Percentiles rank a stretch among this genome's conserved stretches.
Evolutionary conservation across 1,139 yeast genomes (phyloP).

Genomic region (Wickerhamomyces sp.): DNA sequence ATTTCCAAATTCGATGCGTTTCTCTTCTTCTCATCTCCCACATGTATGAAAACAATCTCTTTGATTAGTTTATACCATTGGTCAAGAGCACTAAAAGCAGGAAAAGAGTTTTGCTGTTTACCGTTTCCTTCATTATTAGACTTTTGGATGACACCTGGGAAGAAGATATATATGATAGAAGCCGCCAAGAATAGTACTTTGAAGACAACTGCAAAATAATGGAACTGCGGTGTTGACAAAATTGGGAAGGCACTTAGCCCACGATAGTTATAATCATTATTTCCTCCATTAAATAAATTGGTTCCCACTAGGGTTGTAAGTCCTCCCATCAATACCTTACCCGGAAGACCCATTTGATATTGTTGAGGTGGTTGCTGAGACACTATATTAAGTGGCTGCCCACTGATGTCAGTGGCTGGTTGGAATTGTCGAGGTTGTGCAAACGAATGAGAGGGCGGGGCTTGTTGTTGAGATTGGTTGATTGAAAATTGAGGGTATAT

Average conservation of each 20-base stretch:
- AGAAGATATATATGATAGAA: slow-evolving; percentile 17
- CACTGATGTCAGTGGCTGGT: slow-evolving; percentile 19
- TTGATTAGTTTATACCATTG: slow-evolving; percentile 23
- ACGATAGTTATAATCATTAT: slow-evolving; percentile 24
- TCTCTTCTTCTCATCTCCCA: slow-evolving; percentile 12
- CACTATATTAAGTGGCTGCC: slow-evolving; percentile 22
- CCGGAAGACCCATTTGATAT: slow-evolving; percentile 25
- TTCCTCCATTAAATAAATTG: slow-evolving; percentile 23
- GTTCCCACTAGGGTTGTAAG: slow-evolving; percentile 28
- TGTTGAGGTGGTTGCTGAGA: slow-evolving; percentile 16
- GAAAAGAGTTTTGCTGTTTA: background rate
- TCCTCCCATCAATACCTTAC: slow-evolving; percentile 30
- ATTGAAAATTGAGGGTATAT: slow-evolving; percentile 2
- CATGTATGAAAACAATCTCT: slow-evolving; percentile 19
- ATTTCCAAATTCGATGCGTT: slow-evolving; percentile 14
- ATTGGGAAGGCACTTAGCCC: slow-evolving; percentile 31
- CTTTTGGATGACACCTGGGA: slow-evolving; percentile 13
- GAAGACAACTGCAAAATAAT: slow-evolving; percentile 19
- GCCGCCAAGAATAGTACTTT: slow-evolving; percentile 20
- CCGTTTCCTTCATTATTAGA: slow-evolving; percentile 1
- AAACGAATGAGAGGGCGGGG: background rate
- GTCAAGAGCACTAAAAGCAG: background rate
- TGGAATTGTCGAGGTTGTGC: slow-evolving; percentile 13
- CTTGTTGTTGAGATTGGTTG: slow-evolving; percentile 7
- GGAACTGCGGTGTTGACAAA: slow-evolving; percentile 25